These are phyloP conservation scores for Chloranthus sessilifolius DNA, from an alignment of 164 flowering plant genomes.

Conservation along the genomic window DNA sequence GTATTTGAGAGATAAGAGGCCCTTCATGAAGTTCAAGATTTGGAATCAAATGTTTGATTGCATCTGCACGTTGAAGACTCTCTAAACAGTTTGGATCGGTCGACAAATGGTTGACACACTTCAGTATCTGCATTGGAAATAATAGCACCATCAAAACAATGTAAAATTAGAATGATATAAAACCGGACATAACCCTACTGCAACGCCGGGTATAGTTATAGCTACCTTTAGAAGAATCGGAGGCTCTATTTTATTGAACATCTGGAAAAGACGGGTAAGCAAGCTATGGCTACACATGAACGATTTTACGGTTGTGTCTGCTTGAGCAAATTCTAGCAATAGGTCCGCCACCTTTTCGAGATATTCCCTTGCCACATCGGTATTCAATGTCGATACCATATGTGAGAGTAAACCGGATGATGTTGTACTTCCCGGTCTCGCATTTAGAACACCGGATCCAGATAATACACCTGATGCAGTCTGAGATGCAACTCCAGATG, in stretches of 20 bases:
- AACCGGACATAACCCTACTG: not conserved
- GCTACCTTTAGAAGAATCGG: conserved; percentile 89
- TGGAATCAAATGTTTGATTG: conserved; percentile 90
- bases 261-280: conserved; percentile 93
- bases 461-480: conserved; percentile 92
- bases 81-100: conserved; percentile 98
- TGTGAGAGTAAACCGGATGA: conserved; percentile 92
- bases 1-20: conserved; percentile 75
- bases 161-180: not conserved
- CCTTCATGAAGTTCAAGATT: conserved; percentile 97
- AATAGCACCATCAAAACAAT: conserved; percentile 6
- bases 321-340: conserved; percentile 82
- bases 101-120: conserved; percentile 88
- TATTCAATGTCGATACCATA: conserved; percentile 84
- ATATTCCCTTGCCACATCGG: conserved; percentile 93
- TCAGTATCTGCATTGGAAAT: conserved; percentile 48
- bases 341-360: conserved; percentile 95
- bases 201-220: no score
- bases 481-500: conserved; percentile 82
- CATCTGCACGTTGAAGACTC: conserved; percentile 95
- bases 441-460: conserved; percentile 96
- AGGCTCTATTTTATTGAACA: conserved; percentile 85
- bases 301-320: conserved; percentile 86
- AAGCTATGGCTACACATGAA: conserved; percentile 95
- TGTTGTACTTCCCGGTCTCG: conserved; percentile 94